phyloP scores from a whole-genome alignment of 208 protist genomes.

The Trypanosoma rangeli region DNA sequence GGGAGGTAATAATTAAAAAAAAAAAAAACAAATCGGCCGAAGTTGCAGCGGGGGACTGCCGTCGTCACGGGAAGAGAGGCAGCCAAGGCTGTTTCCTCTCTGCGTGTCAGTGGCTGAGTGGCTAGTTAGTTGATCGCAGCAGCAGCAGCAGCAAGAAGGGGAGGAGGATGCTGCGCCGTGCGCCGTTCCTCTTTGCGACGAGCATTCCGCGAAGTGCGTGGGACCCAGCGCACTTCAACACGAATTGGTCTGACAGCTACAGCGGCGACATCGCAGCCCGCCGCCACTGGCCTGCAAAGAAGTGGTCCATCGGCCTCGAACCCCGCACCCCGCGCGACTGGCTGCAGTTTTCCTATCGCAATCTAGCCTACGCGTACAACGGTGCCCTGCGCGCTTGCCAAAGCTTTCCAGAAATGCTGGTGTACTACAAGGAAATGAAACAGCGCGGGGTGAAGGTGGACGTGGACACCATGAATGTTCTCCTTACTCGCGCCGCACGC shows the following conservation, averaged over 20 bases:
- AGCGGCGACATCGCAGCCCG: conserved; percentile 63
- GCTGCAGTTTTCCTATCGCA: conserved; percentile 76
- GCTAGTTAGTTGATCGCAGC: not conserved
- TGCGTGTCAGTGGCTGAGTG: not conserved
- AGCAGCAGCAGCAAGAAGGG: not conserved
- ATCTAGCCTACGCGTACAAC: conserved; percentile 91
- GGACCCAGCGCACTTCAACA: conserved; percentile 84
- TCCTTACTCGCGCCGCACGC: conserved; percentile 84
- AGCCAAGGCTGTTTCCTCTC: too few relatives aligned
- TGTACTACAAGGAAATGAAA: conserved; percentile 92
- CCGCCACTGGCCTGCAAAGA: conserved; percentile 85
- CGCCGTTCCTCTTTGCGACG: conserved; percentile 32
- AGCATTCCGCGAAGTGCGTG: conserved; percentile 81
- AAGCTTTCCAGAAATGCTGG: conserved; percentile 81
- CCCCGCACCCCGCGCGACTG: conserved; percentile 83
- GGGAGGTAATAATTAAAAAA: not conserved
- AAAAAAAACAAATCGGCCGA: not conserved
- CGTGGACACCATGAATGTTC: conserved; percentile 82
- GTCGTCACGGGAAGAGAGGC: not conserved
- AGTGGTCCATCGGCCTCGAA: conserved; percentile 81
- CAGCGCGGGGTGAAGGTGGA: conserved; percentile 88
- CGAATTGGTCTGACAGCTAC: conserved; percentile 88
- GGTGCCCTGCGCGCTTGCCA: conserved; percentile 81
- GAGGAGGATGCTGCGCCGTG: conserved; percentile 44
- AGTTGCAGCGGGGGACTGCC: not conserved